Base-by-base conservation (phyloP, 2,329 filamentous ascomycete genomes). In the Verticillium klebahnii region DNA sequence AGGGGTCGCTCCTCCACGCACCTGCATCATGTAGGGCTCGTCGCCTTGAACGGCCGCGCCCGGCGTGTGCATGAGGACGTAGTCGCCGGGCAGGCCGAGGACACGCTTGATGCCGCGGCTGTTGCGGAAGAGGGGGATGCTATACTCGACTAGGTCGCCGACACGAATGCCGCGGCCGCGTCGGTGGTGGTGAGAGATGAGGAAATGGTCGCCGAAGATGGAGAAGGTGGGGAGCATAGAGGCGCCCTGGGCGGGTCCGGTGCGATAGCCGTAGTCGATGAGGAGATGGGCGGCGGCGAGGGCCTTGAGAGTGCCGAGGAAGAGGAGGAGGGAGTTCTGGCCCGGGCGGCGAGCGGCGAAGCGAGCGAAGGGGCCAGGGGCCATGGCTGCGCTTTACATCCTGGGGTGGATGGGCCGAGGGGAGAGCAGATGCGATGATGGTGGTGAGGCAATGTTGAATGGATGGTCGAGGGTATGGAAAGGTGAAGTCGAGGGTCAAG, bases 201-300 rank as follows among this genome's bases (percentile, higher is more conserved):
- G 73, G 56, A 94, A 80, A 74, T 80, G 87, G 70, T 94, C 89
- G 61, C 88, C 88, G 9, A 80, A 74, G 1, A 87, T 80, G 29
- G 82, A 80, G 64, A 97, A 87, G 0, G 92, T 97, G 8, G 94
- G 94, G 58, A 95, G 84, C 95, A 98, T 98, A 19, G 90, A 94
- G 3, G 92, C 87, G 2, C 94, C 94, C 31, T 80, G 80, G 17
- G 87, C 87, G 4, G 80, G 75, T 23, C 83, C 82, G 66, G 89
- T 69, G 65, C 81, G 81, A 76, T 86, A 85, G 69, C 86, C 78
- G 75, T 95, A 88, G 54, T 85, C 82, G 70, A 72, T 75, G 63
- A 82, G 71, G n/a, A 86, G 71, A 71, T 88, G 85, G 31, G 72
- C 70, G 54, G 80, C 69, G 59, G 79, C 76, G 45, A 82, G 69